These are phyloP conservation scores for Inga oerstediana DNA, from an alignment of 306 rosid genomes.

Conservation along the genomic window DNA sequence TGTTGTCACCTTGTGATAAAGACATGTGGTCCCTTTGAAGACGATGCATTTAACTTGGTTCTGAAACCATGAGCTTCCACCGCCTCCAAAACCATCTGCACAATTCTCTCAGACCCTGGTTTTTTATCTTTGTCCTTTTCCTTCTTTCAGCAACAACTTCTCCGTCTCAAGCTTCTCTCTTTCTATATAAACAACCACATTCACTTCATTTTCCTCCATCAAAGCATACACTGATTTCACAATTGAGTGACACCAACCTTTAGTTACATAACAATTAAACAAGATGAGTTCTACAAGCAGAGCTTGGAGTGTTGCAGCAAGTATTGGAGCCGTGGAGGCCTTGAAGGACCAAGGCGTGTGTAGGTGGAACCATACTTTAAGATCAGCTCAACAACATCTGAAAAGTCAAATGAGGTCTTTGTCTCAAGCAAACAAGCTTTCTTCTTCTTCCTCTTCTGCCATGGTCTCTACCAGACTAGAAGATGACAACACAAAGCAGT, in stretches of 20 bases:
- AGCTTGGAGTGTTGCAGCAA: constrained; percentile 1
- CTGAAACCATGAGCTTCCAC: not conserved
- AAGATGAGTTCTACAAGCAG: not conserved
- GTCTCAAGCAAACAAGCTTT: not conserved
- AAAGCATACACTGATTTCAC: not conserved
- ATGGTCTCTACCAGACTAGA: not conserved
- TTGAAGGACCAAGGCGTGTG: not conserved
- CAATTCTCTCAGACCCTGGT: not conserved
- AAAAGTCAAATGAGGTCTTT: not conserved
- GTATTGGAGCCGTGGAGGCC: constrained; percentile 10
- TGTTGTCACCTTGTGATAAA: not conserved
- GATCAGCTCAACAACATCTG: not conserved
- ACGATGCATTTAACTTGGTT: not conserved
- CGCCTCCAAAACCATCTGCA: not conserved
- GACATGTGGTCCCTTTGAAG: not conserved
- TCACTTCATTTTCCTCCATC: not conserved
- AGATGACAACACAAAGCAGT: not conserved
- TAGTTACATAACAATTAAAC: not conserved
- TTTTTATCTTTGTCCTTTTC: not conserved
- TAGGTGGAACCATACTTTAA: not conserved
- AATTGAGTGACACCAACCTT: not conserved
- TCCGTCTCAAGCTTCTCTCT: not conserved
- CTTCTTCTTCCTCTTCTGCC: not conserved
- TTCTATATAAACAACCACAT: not conserved
- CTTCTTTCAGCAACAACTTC: not conserved